Conservation (phyloP, 768 basidiomycete genomes). For the Serendipita vermifera region DNA sequence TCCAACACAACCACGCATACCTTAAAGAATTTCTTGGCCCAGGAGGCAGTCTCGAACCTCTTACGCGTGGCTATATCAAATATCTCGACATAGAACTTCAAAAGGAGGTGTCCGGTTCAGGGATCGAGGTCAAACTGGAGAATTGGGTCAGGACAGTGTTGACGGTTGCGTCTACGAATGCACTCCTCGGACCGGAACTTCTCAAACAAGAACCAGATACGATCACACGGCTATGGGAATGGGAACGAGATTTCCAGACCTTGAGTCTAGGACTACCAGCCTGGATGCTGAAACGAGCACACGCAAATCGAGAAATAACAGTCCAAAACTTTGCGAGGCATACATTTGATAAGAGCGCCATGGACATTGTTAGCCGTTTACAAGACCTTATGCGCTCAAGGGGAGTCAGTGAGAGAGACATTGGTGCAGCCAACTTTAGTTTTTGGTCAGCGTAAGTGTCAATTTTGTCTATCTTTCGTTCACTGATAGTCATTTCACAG, state of each 20-base stretch:
- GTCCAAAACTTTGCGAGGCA: neutral
- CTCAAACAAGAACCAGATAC: neutral
- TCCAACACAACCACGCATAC: neutral
- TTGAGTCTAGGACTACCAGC: neutral
- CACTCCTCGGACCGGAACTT: neutral
- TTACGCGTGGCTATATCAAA: neutral
- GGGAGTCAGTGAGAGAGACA: neutral
- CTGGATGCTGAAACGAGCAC: neutral
- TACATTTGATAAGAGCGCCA: neutral
- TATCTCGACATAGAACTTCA: neutral
- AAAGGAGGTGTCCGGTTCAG: neutral
- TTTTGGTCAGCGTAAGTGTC: neutral
- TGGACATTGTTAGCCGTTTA: neutral
- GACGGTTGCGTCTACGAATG: neutral
- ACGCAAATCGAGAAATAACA: no score
- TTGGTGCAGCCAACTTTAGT: neutral
- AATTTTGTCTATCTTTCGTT: neutral
- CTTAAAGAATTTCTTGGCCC: neutral
- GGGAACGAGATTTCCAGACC: neutral
- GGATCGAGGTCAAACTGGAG: neutral
- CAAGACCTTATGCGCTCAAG: neutral
- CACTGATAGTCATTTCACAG: neutral
- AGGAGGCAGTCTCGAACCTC: neutral
- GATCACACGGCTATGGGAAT: neutral
- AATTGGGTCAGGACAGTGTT: neutral